Evolutionary conservation across 768 basidiomycete genomes (phyloP).

Genomic region (Lactarius hatsudake): DNA sequence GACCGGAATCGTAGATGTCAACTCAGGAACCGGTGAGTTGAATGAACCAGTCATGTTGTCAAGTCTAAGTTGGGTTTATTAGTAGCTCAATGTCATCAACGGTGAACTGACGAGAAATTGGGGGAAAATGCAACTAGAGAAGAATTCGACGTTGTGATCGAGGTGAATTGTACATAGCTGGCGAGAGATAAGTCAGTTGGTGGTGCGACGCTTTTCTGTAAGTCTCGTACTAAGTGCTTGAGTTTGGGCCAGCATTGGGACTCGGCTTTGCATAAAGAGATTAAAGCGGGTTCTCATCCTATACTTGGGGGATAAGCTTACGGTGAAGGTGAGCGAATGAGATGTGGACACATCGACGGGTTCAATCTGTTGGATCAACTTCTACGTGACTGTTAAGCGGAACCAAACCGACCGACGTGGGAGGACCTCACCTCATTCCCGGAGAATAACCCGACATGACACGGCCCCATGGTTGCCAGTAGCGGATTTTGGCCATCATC

Average conservation of each 20-base stretch:
- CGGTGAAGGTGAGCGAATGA: slow-evolving; percentile 55
- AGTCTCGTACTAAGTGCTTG: slow-evolving; percentile 49
- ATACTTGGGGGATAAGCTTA: slow-evolving; percentile 32
- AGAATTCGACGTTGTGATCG: slow-evolving; percentile 32
- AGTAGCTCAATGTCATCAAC: slow-evolving; percentile 3
- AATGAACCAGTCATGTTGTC: slow-evolving; percentile 61
- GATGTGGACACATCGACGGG: slow-evolving; percentile 51
- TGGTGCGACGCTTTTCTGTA: background rate
- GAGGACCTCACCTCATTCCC: slow-evolving; percentile 41
- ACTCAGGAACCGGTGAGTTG: slow-evolving; percentile 45
- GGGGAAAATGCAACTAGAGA: slow-evolving; percentile 47
- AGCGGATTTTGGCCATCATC: slow-evolving; percentile 59
- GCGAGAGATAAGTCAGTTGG: slow-evolving; percentile 11
- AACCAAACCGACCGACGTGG: slow-evolving; percentile 8
- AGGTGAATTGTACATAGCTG: slow-evolving; percentile 61
- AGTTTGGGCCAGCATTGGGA: slow-evolving; percentile 53
- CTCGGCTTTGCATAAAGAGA: slow-evolving; percentile 43
- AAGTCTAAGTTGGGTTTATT: slow-evolving; percentile 39
- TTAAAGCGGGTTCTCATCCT: background rate
- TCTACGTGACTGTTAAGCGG: slow-evolving; percentile 34
- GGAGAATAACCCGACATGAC: slow-evolving; percentile 56
- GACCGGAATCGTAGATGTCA: slow-evolving; percentile 43
- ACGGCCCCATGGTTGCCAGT: slow-evolving; percentile 48
- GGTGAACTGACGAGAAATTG: slow-evolving; percentile 49
- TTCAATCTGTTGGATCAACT: slow-evolving; percentile 54